Evolutionary conservation across 768 basidiomycete species (phyloP), one percentile per base, ranked within the genome.

Genomic region (Russula vinacea): DNA sequence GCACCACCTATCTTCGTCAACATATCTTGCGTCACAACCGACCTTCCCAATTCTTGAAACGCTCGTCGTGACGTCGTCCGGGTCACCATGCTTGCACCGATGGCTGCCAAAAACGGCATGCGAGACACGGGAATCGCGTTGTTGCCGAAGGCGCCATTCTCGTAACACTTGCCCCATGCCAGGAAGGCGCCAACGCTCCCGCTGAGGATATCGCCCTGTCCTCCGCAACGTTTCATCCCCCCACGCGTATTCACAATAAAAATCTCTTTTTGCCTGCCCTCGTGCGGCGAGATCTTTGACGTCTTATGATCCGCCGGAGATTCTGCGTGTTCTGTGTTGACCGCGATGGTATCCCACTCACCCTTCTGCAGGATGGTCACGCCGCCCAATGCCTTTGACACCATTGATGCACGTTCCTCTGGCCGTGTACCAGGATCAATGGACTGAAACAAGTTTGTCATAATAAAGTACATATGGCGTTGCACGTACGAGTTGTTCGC

Each of bases 101-200:
- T 80, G 10, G 94, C 91, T 0, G 94, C 92, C 10, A 98, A 76
- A 9, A 96, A 75, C 0, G 96, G 92, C 67, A 98, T 83, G 14
- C 84, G 80, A 32, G 86, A 86, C 37, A 81, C 74, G 9, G 86
- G 77, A 52, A 89, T 74, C 17, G 74, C 73, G 49, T 76, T 73
- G 70, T 90, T 83, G 0, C 88, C 88, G 68, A 88, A 93, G 1
- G 82, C 83, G 17, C 94, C 90, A 50, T 85, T 84, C 71, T 95
- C 93, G 73, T 91, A 98, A 70, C 91, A 93, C 73, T 89, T 90
- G 5, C 90, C 93, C 96, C 97, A 99, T 5, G 95, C 95, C 69
- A 98, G 78, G 73, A 97, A 84, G 2, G 93, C 84, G 0, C 94
- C 97, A 11, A 94, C 88, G 50, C 83, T 80, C 14, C 97, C 97